Base-by-base conservation (phyloP, 2,329 filamentous ascomycete genomes). In the Cercospora brassicicola region DNA sequence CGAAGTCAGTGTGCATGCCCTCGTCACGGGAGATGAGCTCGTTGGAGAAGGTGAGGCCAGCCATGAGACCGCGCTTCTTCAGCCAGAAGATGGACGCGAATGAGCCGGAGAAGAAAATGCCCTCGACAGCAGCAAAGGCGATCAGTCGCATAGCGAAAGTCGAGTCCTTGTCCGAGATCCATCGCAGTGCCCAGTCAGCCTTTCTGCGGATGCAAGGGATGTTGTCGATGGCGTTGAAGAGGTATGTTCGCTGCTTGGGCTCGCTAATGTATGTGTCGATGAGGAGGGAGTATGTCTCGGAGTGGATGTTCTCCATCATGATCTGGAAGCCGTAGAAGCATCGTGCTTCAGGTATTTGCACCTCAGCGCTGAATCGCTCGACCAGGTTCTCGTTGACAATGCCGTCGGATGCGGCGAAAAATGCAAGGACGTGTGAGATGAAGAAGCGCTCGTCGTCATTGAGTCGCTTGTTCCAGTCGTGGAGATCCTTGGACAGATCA, bases 281-380 rank as follows among this genome's bases (percentile, higher is more conserved):
- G 79, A 99, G 90, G 39, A 99, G 90, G 20, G 94, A 98, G 88
- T 99, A 99, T 64, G 95, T 99, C 86, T 99, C 95, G 15, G 95
- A 97, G 88, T 99, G 95, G 78, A 99, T 97, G 85, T 99, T 99
- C 87, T 99, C 95, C 92, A 99, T 98, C 95, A 99, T 99, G 85
- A 98, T 98, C 86, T 99, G 95, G 88, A 99, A 99, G 73, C 95
- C 95, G 82, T 99, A 99, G 88, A 99, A 99, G 89, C 95, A 99
- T 78, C 95, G 93, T 72, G 95, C 95, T 84, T 99, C 95, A 10
- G 95, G 94, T 67, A 98, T 90, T 84, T 99, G 95, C 31, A 99
- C 94, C 83, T 99, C 95, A 73, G 88, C 90, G 78, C 92, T 96
- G 89, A 99, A 99, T 72, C 95, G 92, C 88, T 98, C 94, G 69